Base-by-base conservation (phyloP, 768 basidiomycete species). In the Austroboletus eburneus region DNA sequence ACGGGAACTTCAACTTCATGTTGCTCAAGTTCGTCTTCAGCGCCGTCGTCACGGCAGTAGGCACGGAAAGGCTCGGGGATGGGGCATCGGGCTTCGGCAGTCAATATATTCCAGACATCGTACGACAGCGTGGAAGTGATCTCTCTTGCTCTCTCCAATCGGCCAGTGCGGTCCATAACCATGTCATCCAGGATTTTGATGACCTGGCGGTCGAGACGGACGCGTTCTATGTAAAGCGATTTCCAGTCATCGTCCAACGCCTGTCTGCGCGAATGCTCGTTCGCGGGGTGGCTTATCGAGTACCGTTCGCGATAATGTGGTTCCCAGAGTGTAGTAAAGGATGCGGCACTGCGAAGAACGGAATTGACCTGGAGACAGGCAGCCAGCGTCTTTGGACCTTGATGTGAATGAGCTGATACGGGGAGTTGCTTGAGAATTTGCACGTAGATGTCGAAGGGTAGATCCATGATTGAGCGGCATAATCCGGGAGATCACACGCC, bases 51-150 rank as follows among this genome's bases (percentile, higher is more conserved):
- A 56, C 60, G 16, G 24, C 48, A n/a, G n/a, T n/a, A n/a, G n/a
- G n/a, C 55, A 39, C 46, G 41, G 41, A 71, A 61, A 39, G 56
- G 51, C 27, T 53, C 46, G 0, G 74, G 72, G 27, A 74, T 41
- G 20, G 71, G 58, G 16, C 66, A 63, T 18, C 61, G 55, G 23
- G 66, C 57, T 53, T 75, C 72, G 13, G 69, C 52, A 17, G 74
- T 67, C 44, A 83, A 57, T 16, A 60, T 72, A 55, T 82, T 76
- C 78, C 78, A 83, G 32, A 75, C 70, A 49, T 83, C 83, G 50
- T 77, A 72, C 10, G 69, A 70, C 52, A 73, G 62, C 33, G 62
- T 62, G n/a, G 67, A 57, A 20, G 58, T 64, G 12, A 81, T 49
- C 30, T 64, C 58, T 36, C 67, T 57, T 14, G 75, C 76, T 48